A percentile compares a stretch with the other conserved stretches of the same genome.
Conservation (phyloP, 176 grass and related monocot genomes). For the Ensete glaucum region DNA sequence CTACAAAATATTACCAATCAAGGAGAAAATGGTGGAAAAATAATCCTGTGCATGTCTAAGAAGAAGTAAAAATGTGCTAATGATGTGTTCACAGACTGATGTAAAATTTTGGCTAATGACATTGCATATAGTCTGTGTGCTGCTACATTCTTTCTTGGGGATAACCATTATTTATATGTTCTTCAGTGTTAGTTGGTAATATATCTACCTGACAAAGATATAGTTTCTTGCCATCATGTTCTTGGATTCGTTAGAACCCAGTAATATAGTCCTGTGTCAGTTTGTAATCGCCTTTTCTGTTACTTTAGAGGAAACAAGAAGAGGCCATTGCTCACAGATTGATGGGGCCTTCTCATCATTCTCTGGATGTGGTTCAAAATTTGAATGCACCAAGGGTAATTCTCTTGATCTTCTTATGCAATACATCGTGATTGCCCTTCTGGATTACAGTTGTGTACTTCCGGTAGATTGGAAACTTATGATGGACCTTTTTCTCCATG, state of each 20-base stretch:
- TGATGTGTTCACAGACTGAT: background rate
- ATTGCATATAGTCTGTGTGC: background rate
- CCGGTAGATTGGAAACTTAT: conserved; percentile 4
- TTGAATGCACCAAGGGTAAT: conserved; percentile 75
- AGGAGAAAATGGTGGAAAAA: background rate
- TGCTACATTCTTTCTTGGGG: background rate
- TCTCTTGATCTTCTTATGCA: background rate
- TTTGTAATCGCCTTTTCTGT: conserved; percentile 14
- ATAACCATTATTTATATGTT: background rate
- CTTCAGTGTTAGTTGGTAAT: background rate
- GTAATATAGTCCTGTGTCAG: too few relatives aligned
- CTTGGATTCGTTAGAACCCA: background rate
- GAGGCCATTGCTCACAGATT: conserved; percentile 64
- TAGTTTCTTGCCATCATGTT: background rate
- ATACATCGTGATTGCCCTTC: background rate
- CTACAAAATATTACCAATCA: background rate
- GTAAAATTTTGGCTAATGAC: background rate
- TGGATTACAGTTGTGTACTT: background rate
- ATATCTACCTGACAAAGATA: background rate
- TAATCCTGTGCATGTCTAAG: background rate
- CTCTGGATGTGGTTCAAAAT: conserved; percentile 52
- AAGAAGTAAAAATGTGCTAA: background rate
- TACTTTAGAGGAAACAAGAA: conserved; percentile 54
- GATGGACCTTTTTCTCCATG: conserved; percentile 21
- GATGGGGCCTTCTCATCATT: conserved; percentile 57